These are phyloP conservation scores for Metroxylon sagu DNA, from an alignment of 176 grass and related monocot species.

Conservation along the genomic window DNA sequence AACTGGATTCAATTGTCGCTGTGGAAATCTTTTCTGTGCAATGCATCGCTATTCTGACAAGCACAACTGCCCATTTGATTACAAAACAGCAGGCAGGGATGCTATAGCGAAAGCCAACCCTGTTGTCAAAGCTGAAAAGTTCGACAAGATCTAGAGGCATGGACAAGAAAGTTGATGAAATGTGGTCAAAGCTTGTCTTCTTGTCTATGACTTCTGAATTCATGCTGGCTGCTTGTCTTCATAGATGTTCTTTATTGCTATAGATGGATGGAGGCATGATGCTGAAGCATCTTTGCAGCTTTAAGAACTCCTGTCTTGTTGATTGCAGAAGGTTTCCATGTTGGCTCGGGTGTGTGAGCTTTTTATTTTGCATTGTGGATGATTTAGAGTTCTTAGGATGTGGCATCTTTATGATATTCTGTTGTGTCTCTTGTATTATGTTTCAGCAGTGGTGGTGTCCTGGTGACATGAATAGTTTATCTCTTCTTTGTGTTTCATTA, in stretches of 20 bases:
- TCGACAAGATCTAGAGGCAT: conserved; percentile 76
- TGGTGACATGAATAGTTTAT: too few species aligned
- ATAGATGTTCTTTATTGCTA: conserved; percentile 5
- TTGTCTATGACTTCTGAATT: neutral
- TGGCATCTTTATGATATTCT: too few species aligned
- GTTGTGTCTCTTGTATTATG: too few species aligned
- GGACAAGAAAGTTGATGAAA: neutral
- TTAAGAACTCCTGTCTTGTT: neutral
- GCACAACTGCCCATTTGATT: conserved; percentile 85
- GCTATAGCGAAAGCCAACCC: conserved; percentile 95
- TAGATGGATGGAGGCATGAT: conserved; percentile 1
- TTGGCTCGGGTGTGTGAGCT: neutral
- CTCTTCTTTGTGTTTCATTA: too few species aligned
- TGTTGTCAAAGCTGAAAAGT: conserved; percentile 83
- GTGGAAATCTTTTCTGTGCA: conserved; percentile 64
- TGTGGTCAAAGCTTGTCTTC: neutral
- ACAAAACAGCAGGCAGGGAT: conserved; percentile 64
- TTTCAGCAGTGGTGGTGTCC: too few species aligned
- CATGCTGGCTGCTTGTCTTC: neutral
- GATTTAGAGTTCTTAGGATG: too few species aligned
- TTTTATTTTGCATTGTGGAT: neutral
- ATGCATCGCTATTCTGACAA: conserved; percentile 78
- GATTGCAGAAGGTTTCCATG: too few species aligned
- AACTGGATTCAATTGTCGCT: conserved; percentile 86
- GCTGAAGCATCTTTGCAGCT: conserved; percentile 8